Evolutionary conservation across 1,284 basidiomycete species (phyloP).

Genomic region (Pascua sp.): DNA sequence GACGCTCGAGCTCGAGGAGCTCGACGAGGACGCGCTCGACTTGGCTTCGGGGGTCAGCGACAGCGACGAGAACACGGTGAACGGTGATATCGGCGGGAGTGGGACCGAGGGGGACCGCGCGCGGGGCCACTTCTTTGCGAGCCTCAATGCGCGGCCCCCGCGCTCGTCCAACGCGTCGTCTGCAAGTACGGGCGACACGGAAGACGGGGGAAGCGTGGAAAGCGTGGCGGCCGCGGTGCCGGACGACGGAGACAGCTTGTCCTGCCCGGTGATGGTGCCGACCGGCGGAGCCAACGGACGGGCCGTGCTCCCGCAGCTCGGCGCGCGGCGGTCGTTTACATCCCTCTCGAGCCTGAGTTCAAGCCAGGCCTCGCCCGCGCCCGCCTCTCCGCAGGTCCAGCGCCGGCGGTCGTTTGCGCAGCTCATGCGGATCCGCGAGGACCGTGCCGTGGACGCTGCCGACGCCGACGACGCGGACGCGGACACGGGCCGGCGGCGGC

Average conservation of each 20-base stretch:
- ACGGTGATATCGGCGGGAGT: not conserved
- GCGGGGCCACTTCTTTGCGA: not conserved
- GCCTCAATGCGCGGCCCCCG: not conserved
- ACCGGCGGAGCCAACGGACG: not conserved
- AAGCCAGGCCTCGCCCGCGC: not conserved
- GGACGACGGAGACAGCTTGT: not conserved
- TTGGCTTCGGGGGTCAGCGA: not conserved
- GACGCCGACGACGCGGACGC: too few relatives aligned
- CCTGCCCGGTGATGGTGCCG: not conserved
- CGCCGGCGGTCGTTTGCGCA: conserved; percentile 2
- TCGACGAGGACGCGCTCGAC: not conserved
- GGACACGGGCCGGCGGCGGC: not conserved
- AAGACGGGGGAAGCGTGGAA: not conserved
- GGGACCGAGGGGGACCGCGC: not conserved
- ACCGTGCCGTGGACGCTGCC: not conserved
- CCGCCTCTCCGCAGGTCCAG: not conserved
- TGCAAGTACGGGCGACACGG: not conserved
- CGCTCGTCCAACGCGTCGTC: not conserved
- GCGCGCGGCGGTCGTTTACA: conserved; percentile 1
- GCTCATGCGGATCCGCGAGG: conserved; percentile 2
- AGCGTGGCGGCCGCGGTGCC: not conserved
- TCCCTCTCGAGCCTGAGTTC: not conserved
- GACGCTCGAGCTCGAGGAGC: too few relatives aligned
- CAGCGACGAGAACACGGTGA: too few relatives aligned
- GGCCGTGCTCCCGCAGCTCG: not conserved